phyloP scores from a whole-genome alignment of 163 green algal genomes.

The Scenedesmus sp. region DNA sequence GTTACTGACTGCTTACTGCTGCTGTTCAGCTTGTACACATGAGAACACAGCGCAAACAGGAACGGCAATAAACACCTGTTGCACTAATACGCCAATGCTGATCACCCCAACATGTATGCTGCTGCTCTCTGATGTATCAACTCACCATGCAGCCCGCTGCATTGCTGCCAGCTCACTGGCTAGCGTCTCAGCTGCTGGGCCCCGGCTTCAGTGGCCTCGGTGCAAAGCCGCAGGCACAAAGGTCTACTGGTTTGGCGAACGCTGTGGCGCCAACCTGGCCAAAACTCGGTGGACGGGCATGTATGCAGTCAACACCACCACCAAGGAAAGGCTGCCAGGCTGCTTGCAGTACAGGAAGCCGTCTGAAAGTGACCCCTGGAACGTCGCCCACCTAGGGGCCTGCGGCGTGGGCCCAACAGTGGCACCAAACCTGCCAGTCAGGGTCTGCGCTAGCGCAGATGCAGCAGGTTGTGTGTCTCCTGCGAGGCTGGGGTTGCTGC shows the following conservation, averaged over 20 bases:
- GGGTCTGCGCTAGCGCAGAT: not conserved
- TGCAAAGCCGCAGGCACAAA: conserved; percentile 22
- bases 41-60: too few relatives aligned
- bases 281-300: conserved; percentile 53
- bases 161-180: conserved; percentile 1
- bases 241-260: conserved; percentile 53
- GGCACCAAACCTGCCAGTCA: conserved; percentile 2
- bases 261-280: conserved; percentile 26
- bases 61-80: too few relatives aligned
- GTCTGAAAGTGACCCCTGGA: not conserved
- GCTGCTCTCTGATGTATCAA: not conserved
- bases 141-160: conserved; percentile 3
- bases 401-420: conserved; percentile 29
- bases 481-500: not conserved
- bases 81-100: too few relatives aligned
- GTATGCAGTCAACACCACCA: conserved; percentile 48
- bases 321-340: not conserved
- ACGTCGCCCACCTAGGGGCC: conserved; percentile 27
- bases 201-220: not conserved
- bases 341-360: conserved; percentile 40
- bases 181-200: not conserved
- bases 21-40: too few relatives aligned
- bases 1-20: too few relatives aligned
- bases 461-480: conserved; percentile 26
- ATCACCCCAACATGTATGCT: not conserved